These are phyloP conservation scores for Nothomitra cinnamomea DNA, from an alignment of 2,329 filamentous ascomycete species.

Conservation along the genomic window DNA sequence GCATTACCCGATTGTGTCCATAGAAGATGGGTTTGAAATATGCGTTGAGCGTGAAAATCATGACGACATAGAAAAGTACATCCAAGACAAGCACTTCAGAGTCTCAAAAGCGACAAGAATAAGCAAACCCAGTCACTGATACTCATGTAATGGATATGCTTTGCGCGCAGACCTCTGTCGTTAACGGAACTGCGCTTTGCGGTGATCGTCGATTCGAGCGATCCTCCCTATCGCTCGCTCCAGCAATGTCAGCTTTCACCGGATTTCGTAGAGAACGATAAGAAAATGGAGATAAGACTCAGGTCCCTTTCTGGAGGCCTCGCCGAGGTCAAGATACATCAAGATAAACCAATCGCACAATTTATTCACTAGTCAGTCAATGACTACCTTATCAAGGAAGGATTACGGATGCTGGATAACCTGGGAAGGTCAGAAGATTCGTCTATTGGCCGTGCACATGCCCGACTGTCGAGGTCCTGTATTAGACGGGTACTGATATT, in stretches of 20 bases:
- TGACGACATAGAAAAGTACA: conserved; percentile 17
- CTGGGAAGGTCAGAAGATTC: no score
- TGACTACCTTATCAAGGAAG: background rate
- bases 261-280: conserved; percentile 2
- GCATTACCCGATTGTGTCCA: conserved; percentile 17
- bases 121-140: conserved; percentile 7
- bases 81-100: conserved; percentile 12
- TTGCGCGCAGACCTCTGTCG: conserved; percentile 7
- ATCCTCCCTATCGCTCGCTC: background rate
- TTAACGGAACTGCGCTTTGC: conserved; percentile 4
- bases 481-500: no score
- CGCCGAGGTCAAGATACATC: conserved; percentile 2
- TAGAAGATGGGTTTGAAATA: conserved; percentile 14
- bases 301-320: conserved; percentile 3
- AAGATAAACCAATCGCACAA: background rate
- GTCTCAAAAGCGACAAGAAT: conserved; percentile 8
- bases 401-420: conserved; percentile 4
- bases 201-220: conserved; percentile 1
- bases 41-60: conserved; percentile 18
- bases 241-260: background rate
- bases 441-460: no score
- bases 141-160: conserved; percentile 9
- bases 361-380: background rate
- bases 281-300: conserved; percentile 2
- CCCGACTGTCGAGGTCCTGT: no score